Percentiles rank a stretch among this genome's conserved stretches.
phyloP scores from a whole-genome alignment of 2,329 filamentous ascomycete genomes.

The Rutstroemia sp. region DNA sequence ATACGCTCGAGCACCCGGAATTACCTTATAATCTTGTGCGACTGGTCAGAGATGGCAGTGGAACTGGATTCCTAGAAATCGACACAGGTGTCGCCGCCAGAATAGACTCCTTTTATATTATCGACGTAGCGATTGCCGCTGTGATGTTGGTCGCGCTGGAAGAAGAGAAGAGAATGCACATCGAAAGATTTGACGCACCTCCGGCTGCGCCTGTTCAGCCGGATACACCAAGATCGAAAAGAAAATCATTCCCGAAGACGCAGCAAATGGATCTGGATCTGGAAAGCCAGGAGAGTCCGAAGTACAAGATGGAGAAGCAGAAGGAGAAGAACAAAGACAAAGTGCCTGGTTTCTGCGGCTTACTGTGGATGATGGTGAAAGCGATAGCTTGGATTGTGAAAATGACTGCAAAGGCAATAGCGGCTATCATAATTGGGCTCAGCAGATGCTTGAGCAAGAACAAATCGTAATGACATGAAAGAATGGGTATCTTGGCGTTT shows the following conservation, averaged over 20 bases:
- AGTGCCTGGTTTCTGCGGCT: constrained; percentile 42
- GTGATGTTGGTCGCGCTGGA: constrained; percentile 50
- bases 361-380: constrained; percentile 48
- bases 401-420: constrained; percentile 46
- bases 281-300: constrained; percentile 46
- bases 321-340: constrained; percentile 32
- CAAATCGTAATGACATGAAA: constrained; percentile 26
- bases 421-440: constrained; percentile 42
- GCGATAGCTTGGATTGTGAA: constrained; percentile 51
- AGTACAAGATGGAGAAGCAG: constrained; percentile 33
- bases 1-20: constrained; percentile 58
- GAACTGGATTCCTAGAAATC: constrained; percentile 52
- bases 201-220: constrained; percentile 31
- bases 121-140: constrained; percentile 55
- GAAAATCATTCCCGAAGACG: constrained; percentile 32
- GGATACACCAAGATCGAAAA: constrained; percentile 20
- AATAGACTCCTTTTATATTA: constrained; percentile 53
- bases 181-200: constrained; percentile 53
- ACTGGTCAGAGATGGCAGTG: constrained; percentile 52
- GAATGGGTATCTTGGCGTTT: constrained; percentile 11
- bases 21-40: constrained; percentile 52
- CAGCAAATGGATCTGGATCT: constrained; percentile 56
- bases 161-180: constrained; percentile 44
- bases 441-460: constrained; percentile 42
- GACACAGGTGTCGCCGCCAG: constrained; percentile 51